A percentile compares a stretch with the other conserved stretches of the same genome.
Evolutionary conservation across 371 early-diverging fungal genomes (phyloP).

Genomic region (Mucor lusitanicus): DNA sequence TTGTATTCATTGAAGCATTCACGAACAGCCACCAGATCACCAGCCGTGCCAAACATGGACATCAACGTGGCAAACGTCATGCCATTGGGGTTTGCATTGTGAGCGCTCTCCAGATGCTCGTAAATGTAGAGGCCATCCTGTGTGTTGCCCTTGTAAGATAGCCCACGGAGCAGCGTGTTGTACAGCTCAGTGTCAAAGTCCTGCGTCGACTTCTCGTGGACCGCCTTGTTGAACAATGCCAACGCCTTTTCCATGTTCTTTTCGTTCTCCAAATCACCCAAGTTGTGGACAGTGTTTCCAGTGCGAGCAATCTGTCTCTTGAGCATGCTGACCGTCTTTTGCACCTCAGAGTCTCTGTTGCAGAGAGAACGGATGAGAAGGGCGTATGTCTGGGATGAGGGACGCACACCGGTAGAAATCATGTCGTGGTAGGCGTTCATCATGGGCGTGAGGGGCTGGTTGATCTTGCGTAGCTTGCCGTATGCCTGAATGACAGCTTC

Average conservation of each 20-base stretch:
- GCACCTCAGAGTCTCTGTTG: constrained; percentile 46
- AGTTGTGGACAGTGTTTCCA: constrained; percentile 19
- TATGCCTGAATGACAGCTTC: constrained; percentile 53
- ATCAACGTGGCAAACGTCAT: constrained; percentile 50
- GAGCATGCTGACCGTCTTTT: constrained; percentile 30
- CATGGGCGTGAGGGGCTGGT: constrained; percentile 38
- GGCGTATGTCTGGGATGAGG: constrained; percentile 47
- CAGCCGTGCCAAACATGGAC: constrained; percentile 47
- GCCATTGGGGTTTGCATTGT: constrained; percentile 35
- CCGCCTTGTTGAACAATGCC: constrained; percentile 46
- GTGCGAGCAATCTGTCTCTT: constrained; percentile 32
- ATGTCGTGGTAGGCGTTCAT: constrained; percentile 49
- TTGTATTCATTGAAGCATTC: constrained; percentile 56
- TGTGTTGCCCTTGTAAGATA: constrained; percentile 44
- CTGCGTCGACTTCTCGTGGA: constrained; percentile 32
- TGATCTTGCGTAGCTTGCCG: constrained; percentile 30
- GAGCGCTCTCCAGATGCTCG: constrained; percentile 46
- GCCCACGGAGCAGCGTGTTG: constrained; percentile 40
- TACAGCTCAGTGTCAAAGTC: constrained; percentile 48
- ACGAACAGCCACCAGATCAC: constrained; percentile 40
- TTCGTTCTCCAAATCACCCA: constrained; percentile 37
- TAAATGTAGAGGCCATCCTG: constrained; percentile 50
- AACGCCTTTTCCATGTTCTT: constrained; percentile 46
- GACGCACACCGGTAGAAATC: constrained; percentile 39
- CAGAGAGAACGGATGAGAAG: constrained; percentile 43